These are phyloP conservation scores for Lanmaoa pseudosensibilis DNA, from an alignment of 768 basidiomycete genomes.

Conservation along the genomic window DNA sequence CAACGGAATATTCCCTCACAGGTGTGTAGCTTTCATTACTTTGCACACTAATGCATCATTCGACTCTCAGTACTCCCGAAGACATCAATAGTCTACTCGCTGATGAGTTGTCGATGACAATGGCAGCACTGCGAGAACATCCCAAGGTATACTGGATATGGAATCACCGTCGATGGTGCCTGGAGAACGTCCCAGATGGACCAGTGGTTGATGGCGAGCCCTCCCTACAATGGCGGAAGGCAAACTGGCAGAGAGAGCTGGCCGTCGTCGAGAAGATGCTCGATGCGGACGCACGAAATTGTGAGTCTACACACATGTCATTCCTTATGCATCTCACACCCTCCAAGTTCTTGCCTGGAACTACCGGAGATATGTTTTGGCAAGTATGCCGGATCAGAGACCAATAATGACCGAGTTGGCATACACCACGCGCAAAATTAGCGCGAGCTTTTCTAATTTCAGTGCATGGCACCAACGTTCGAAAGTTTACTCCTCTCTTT, in stretches of 20 bases:
- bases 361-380: slow-evolving; percentile 85
- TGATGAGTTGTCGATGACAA: slow-evolving; percentile 80
- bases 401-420: slow-evolving; percentile 68
- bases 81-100: slow-evolving; percentile 63
- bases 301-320: slow-evolving; percentile 45
- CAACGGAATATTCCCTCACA: slow-evolving; percentile 64
- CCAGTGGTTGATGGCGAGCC: slow-evolving; percentile 50
- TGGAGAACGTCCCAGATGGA: slow-evolving; percentile 79
- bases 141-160: slow-evolving; percentile 99
- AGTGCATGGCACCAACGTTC: slow-evolving; percentile 99
- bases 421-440: slow-evolving; percentile 90
- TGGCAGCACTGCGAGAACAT: slow-evolving; percentile 72
- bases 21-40: slow-evolving; percentile 42
- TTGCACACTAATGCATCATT: slow-evolving; percentile 8
- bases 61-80: slow-evolving; percentile 50
- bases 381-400: slow-evolving; percentile 59
- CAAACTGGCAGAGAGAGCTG: slow-evolving; percentile 84
- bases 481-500: slow-evolving; percentile 68
- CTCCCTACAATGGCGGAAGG: slow-evolving; percentile 67
- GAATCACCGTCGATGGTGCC: slow-evolving; percentile 96
- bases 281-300: slow-evolving; percentile 88
- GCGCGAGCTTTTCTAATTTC: slow-evolving; percentile 94
- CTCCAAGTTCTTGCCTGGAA: slow-evolving; percentile 88
- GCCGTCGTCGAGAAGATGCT: slow-evolving; percentile 91
- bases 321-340: slow-evolving; percentile 4